Evolutionary conservation across 2,329 filamentous ascomycete genomes (phyloP).

Genomic region (Pseudogymnoascus sp.): DNA sequence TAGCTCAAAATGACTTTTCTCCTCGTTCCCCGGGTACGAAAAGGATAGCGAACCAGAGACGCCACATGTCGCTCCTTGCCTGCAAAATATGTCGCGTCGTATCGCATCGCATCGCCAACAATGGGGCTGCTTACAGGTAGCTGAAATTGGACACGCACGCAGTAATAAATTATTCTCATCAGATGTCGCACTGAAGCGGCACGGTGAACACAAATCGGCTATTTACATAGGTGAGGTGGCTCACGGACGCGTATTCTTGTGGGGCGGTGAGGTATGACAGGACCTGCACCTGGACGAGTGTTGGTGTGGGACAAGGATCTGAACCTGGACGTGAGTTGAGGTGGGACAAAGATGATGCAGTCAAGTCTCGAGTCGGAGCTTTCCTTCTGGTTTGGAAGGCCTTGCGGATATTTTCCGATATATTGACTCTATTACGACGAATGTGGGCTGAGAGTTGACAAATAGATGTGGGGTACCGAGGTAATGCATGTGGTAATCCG

Average conservation of each 20-base stretch:
- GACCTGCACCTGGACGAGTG: not conserved
- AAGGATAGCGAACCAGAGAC: not conserved
- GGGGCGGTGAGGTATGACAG: not conserved
- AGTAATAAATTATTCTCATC: not conserved
- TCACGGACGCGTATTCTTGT: too few species aligned
- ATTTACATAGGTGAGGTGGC: not conserved
- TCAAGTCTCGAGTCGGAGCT: not conserved
- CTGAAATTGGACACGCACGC: not conserved
- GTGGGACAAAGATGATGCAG: not conserved
- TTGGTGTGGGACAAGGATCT: not conserved
- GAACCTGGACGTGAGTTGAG: not conserved
- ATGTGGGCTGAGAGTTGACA: not conserved
- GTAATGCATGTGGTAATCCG: not conserved
- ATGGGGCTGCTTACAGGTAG: not conserved
- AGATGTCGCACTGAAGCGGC: not conserved
- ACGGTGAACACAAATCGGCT: not conserved
- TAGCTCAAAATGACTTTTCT: not conserved
- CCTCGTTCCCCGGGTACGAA: not conserved
- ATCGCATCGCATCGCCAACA: not conserved
- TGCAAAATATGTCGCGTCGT: not conserved
- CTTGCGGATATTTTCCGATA: not conserved
- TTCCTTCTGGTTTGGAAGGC: not conserved
- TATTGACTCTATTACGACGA: not conserved
- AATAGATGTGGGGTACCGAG: not conserved
- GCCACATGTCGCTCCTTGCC: not conserved